Conservation (phyloP, 805 yeast species). For the Kazachstania kunashirensis region DNA sequence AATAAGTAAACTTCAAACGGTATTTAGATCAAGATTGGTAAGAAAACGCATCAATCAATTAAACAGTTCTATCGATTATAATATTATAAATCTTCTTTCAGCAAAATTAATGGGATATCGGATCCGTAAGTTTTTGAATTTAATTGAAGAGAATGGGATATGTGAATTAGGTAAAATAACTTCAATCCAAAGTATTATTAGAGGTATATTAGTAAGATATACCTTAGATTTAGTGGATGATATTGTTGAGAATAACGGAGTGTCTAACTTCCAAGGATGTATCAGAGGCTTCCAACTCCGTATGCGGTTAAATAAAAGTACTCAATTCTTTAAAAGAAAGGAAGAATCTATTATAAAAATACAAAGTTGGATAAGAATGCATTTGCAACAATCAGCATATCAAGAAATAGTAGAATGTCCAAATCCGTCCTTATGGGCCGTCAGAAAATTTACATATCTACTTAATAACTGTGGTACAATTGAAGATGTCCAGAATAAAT, state of each 20-base stretch:
- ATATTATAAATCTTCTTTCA: constrained; percentile 6
- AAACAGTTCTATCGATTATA: constrained; percentile 10
- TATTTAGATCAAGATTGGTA: too few species aligned
- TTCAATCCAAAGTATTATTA: constrained; percentile 45
- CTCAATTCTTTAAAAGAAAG: constrained; percentile 45
- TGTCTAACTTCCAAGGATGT: constrained; percentile 41
- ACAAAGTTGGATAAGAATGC: constrained; percentile 65
- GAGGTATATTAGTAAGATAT: constrained; percentile 58
- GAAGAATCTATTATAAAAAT: constrained; percentile 53
- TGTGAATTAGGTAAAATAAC: constrained; percentile 32
- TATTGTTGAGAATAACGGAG: constrained; percentile 39
- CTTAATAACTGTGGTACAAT: constrained; percentile 66
- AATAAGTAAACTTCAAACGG: background rate
- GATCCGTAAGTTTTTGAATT: constrained; percentile 2
- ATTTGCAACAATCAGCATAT: constrained; percentile 63
- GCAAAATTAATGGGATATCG: constrained; percentile 10
- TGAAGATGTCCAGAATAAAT: constrained; percentile 60
- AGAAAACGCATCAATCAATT: too few species aligned
- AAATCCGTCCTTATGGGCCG: constrained; percentile 71
- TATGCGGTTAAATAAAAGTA: constrained; percentile 24
- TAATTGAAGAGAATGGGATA: background rate
- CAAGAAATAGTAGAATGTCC: constrained; percentile 54
- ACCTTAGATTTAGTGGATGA: constrained; percentile 44
- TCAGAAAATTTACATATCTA: constrained; percentile 66
- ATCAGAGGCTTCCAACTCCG: constrained; percentile 43